Evolutionary conservation across 352 stramenopile genomes (phyloP), one percentile per base, ranked within the genome.

Genomic region (Phytophthora fragariae): DNA sequence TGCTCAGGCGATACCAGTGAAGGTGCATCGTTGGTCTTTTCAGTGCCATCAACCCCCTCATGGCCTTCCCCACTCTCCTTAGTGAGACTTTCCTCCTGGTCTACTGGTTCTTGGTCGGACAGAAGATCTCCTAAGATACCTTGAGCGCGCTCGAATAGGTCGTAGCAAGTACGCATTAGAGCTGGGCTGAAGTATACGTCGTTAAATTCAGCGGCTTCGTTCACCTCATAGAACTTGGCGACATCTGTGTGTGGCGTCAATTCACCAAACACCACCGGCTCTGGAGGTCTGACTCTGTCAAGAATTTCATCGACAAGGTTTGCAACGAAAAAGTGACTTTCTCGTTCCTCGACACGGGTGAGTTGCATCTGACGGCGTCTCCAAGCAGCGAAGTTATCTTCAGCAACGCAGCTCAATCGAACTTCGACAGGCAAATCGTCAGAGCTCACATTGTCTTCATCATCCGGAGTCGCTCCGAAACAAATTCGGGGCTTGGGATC

Each of bases 281-380:
- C 70, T 5, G 39, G 49, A 15, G 75, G 73, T 19, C 76, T 70
- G 5, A 94, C 68, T 9, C 57, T 57, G 17, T 64, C 19, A 24
- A 95, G 41, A 3, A 94, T 70, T 33, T 91, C 74, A 53, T 89
- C 78, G 6, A 95, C 72, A 3, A 95, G 54, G 46, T 82, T 77
- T 56, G 85, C 77, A 6, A 85, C 72, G 69, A 92, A 83, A 49
- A 89, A 92, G 14, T 55, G 9, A 1, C 59, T 86, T 37, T 84
- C 65, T 41, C 53, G 57, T 14, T 75, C 49, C 6, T 80, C 68
- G 10, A 84, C 58, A 5, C 9, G 21, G 2, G 11, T 24, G 5
- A 70, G 57, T 2, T 76, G 74, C 41, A 54, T 57, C n/a, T 60
- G 46, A 1, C 70, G 82, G 41, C 80, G 62, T 8, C 72, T 74